Evolutionary conservation across 148 eudicot genomes (phyloP), one percentile per base, ranked within the genome.

Genomic region (Spergularia bocconei): DNA sequence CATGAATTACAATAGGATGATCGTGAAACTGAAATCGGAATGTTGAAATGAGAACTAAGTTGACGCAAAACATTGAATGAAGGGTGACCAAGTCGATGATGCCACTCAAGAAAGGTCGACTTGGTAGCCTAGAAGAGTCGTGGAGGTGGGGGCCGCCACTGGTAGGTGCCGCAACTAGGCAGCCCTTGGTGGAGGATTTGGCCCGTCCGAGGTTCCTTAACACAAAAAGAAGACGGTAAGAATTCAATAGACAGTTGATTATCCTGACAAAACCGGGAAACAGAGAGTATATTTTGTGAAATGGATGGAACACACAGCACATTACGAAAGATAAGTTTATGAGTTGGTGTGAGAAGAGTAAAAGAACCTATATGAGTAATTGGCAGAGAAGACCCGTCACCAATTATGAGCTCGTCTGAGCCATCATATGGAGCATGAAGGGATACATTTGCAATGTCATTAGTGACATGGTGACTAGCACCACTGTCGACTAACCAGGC

Each of bases 221-320:
- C 38, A 68, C n/a, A 36, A 50, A 68, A 71, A n/a, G 44, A 39
- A 39, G 7, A 13, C 3, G 63, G 74, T 33, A 38, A 71, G 63
- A 71, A 71, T 4, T 17, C 23, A 16, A 71, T 48, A 17, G 63
- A 16, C 12, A 21, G 9, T 4, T 56, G 0, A 55, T 54, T 54
- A 14, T 69, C 72, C 8, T 12, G 4, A 6, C 59, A 41, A 41
- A 41, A 41, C 0, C 9, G 4, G 0, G 47, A 41, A 41, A 41
- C 47, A 5, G 47, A 41, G 13, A 70, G 10, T 13, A 70, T 53
- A 25, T 70, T 70, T 1, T 20, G 20, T 6, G 41, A 36, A 0
- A 70, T 16, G 7, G 19, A 23, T 1, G 44, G 73, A 15, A 70
- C 73, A 70, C 16, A 17, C 13, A 70, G 39, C 0, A 70, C 58